Percentiles rank a stretch among this genome's conserved stretches.
Evolutionary conservation across 1,284 basidiomycete genomes (phyloP).

Genomic region (Rhizoctonia solani): DNA sequence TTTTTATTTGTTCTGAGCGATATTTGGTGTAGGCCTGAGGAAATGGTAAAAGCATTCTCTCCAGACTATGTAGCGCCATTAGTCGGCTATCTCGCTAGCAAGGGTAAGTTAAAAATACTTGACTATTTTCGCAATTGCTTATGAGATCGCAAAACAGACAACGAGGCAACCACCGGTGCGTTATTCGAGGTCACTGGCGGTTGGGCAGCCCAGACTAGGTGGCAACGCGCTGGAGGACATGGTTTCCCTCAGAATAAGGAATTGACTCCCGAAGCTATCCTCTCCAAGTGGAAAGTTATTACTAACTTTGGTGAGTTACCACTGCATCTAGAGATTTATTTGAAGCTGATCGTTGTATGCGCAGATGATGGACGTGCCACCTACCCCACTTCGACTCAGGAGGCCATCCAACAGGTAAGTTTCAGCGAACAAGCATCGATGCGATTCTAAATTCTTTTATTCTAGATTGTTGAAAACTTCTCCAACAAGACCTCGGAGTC

Average conservation of each 20-base stretch:
- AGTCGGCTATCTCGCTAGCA: slow-evolving; percentile 88
- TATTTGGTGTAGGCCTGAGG: slow-evolving; percentile 85
- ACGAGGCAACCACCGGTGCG: slow-evolving; percentile 72
- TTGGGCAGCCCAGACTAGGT: slow-evolving; percentile 90
- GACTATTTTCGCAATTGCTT: neutral
- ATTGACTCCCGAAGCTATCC: slow-evolving; percentile 77
- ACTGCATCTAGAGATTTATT: neutral
- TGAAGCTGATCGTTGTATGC: slow-evolving; percentile 13
- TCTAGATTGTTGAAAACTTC: slow-evolving; percentile 82
- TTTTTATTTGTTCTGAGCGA: neutral
- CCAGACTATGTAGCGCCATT: slow-evolving; percentile 91
- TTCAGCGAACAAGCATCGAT: too few species aligned
- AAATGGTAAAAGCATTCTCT: slow-evolving; percentile 88
- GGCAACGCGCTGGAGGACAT: slow-evolving; percentile 88
- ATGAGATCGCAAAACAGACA: slow-evolving; percentile 50
- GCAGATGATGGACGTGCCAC: slow-evolving; percentile 78
- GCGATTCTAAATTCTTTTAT: too few species aligned
- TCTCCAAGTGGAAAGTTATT: slow-evolving; percentile 78
- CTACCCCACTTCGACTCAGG: slow-evolving; percentile 70
- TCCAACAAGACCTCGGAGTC: slow-evolving; percentile 55
- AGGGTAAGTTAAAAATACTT: slow-evolving; percentile 50
- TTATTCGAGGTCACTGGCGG: slow-evolving; percentile 92
- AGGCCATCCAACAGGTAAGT: slow-evolving; percentile 71
- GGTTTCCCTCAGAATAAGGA: slow-evolving; percentile 81
- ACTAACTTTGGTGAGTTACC: slow-evolving; percentile 73